Evolutionary conservation across 2,329 filamentous ascomycete species (phyloP), one percentile per base, ranked within the genome.

Genomic region (Amesomyces nigricolor): DNA sequence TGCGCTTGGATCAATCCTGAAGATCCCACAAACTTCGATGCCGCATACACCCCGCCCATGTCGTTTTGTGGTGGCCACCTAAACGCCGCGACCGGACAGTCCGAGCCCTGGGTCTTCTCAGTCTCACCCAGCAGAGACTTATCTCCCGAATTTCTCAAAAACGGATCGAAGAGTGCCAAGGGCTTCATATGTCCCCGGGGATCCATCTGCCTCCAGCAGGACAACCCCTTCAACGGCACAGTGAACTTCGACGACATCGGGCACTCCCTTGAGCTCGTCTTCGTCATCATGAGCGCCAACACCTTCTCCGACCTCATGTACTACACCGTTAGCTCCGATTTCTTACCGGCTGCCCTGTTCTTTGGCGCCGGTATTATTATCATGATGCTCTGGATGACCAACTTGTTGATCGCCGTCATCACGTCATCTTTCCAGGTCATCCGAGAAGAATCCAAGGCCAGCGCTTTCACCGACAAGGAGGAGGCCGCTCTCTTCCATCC

Each of bases 341-440:
- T 95, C 65, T 80, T 95, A 6, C 81, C 89, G 14, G 85, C 91
- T 4, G 89, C 91, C 1, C 75, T 97, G 2, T 99, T 85, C 66
- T 86, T 86, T 54, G 83, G 78, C 26, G 81, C 79, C 11, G 81
- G 80, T 22, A 92, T 96, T 67, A 85, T 99, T 65, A 89, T 99
- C 61, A 82, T 99, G 78, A 94, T 90, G 75, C 78, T 99, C 48
- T 99, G 94, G 94, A 81, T 99, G 65, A 91, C 95, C 61, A 97
- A 96, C 70, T 81, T 99, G 72, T 72, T 88, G 46, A 95, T 99
- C 66, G 94, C 94, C 3, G 94, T 99, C 65, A 99, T 99, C 68
- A 99, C 94, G 0, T 96, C 94, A 5, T 96, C 92, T 1, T 99
- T 99, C 67, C 94, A 99, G 69, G 89, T 99, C 62, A 99, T 99